phyloP scores from a whole-genome alignment of 2,329 filamentous ascomycete genomes.

The Paecilomyces sp. region DNA sequence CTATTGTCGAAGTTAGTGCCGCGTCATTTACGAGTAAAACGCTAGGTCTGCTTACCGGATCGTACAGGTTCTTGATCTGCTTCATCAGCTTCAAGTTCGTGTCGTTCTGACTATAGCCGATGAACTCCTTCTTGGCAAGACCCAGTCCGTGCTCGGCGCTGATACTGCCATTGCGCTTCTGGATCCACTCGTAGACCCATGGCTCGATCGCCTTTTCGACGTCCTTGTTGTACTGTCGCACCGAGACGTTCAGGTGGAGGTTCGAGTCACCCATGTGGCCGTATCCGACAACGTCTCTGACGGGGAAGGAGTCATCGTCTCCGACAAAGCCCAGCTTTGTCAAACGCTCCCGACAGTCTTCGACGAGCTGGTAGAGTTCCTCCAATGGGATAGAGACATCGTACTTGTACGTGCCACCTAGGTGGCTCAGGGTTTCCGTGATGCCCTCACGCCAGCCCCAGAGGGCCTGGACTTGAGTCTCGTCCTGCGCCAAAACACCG shows the following conservation, averaged over 20 bases:
- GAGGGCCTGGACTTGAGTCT: conserved; percentile 76
- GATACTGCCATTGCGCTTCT: conserved; percentile 81
- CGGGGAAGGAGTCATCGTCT: conserved; percentile 66
- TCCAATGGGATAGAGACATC: conserved; percentile 88
- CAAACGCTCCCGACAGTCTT: conserved; percentile 71
- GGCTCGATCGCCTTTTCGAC: conserved; percentile 87
- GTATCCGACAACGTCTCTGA: conserved; percentile 87
- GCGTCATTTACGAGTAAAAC: background rate
- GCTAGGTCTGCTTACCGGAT: conserved; percentile 62
- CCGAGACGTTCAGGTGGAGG: conserved; percentile 84
- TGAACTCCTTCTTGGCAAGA: conserved; percentile 89
- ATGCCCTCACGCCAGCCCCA: conserved; percentile 95
- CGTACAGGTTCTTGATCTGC: conserved; percentile 88
- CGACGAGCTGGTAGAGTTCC: conserved; percentile 82
- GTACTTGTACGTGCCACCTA: conserved; percentile 97
- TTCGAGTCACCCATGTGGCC: conserved; percentile 98
- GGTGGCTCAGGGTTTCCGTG: conserved; percentile 79
- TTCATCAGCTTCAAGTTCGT: conserved; percentile 89
- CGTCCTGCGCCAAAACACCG: conserved; percentile 86
- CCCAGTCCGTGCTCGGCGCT: conserved; percentile 94
- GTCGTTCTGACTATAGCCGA: conserved; percentile 84
- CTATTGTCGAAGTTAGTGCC: conserved; percentile 39
- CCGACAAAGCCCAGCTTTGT: conserved; percentile 68
- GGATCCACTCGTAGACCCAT: conserved; percentile 96
- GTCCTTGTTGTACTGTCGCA: conserved; percentile 73